A percentile compares a stretch with the other conserved stretches of the same genome.
phyloP scores from a whole-genome alignment of 2,329 filamentous ascomycete species.

The Claviceps monticola region DNA sequence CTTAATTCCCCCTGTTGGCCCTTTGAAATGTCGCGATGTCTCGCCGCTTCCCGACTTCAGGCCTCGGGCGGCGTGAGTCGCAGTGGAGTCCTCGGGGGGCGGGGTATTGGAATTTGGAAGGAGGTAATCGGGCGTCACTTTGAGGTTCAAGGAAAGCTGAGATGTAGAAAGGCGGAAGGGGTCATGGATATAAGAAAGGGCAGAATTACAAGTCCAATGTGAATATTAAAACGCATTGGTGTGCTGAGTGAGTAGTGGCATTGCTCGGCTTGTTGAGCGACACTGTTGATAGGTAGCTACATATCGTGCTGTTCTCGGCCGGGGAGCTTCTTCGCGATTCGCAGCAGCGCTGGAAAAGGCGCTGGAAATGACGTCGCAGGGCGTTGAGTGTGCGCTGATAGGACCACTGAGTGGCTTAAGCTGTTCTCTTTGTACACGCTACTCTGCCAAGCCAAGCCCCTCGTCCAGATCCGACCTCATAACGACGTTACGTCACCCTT shows the following conservation, averaged over 20 bases:
- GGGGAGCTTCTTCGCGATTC: conserved; percentile 1
- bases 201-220: neutral
- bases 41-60: neutral
- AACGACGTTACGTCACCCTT: neutral
- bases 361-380: conserved; percentile 1
- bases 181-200: neutral
- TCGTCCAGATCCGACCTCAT: too few species aligned
- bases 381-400: neutral
- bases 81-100: neutral
- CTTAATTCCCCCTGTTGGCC: neutral
- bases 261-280: neutral
- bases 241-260: neutral
- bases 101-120: neutral
- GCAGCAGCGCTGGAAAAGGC: neutral
- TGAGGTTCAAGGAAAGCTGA: neutral
- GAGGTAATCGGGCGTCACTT: neutral
- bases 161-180: neutral
- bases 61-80: neutral
- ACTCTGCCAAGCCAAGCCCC: too few species aligned
- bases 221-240: neutral
- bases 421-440: too few species aligned
- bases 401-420: neutral
- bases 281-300: neutral
- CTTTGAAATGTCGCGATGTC: neutral
- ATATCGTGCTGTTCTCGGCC: neutral